These are phyloP conservation scores for Tremellales sp. DNA, from an alignment of 1,284 basidiomycete genomes.

Conservation along the genomic window DNA sequence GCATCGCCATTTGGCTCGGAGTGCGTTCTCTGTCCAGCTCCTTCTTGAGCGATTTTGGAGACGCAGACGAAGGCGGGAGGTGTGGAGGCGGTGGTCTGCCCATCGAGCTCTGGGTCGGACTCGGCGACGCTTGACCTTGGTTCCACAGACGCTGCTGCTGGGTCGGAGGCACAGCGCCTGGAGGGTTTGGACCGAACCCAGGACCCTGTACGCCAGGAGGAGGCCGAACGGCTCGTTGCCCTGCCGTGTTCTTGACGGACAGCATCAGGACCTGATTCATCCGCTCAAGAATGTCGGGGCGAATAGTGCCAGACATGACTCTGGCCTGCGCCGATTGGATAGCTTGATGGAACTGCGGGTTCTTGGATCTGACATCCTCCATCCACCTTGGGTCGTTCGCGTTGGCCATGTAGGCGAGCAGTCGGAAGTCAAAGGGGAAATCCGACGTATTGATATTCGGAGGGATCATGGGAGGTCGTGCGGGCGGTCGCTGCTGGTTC, in stretches of 20 bases:
- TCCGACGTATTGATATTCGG: constrained; percentile 29
- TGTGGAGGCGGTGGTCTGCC: constrained; percentile 28
- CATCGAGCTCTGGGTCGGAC: constrained; percentile 6
- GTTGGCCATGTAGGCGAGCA: constrained; percentile 26
- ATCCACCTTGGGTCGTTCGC: constrained; percentile 31
- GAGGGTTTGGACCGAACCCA: constrained; percentile 1
- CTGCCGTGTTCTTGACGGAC: constrained; percentile 13
- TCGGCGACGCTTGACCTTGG: neutral
- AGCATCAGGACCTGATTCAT: constrained; percentile 36
- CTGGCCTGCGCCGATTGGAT: constrained; percentile 18
- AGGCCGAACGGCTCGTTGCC: constrained; percentile 7
- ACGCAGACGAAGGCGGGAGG: constrained; percentile 8
- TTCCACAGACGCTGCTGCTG: constrained; percentile 19
- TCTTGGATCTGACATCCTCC: constrained; percentile 29
- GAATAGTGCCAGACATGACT: constrained; percentile 24
- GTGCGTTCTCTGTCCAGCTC: constrained; percentile 8
- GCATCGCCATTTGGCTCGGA: constrained; percentile 22
- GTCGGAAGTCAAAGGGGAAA: constrained; percentile 42
- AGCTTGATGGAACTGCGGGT: constrained; percentile 19
- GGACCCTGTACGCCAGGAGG: neutral
- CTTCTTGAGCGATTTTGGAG: neutral
- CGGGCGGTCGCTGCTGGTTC: constrained; percentile 1
- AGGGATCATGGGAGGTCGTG: constrained; percentile 6
- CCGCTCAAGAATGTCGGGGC: constrained; percentile 30
- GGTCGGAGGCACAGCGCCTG: constrained; percentile 9